Evolutionary conservation across 768 basidiomycete species (phyloP).

Genomic region (Termitomyces sp.): DNA sequence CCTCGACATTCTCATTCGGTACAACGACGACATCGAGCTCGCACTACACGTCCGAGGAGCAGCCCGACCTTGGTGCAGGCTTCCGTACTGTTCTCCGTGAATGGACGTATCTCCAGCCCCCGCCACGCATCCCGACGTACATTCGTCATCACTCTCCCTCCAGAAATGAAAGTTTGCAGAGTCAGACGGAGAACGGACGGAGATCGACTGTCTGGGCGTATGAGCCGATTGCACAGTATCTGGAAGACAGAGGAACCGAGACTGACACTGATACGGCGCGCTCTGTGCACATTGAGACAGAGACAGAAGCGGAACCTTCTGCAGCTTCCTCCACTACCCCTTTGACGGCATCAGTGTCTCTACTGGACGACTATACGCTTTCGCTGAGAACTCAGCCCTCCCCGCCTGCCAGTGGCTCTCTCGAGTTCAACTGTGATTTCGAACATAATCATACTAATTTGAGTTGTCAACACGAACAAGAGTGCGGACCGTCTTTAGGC

Average conservation of each 20-base stretch:
- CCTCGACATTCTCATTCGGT: not conserved
- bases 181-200: slow-evolving; percentile 13
- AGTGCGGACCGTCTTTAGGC: slow-evolving; percentile 61
- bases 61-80: slow-evolving; percentile 63
- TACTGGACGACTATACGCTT: slow-evolving; percentile 7
- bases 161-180: slow-evolving; percentile 1
- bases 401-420: not conserved
- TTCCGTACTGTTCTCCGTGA: slow-evolving; percentile 70
- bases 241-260: slow-evolving; percentile 19
- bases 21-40: slow-evolving; percentile 20
- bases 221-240: slow-evolving; percentile 52
- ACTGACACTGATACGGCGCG: slow-evolving; percentile 32
- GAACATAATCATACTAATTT: not conserved
- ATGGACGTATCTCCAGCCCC: slow-evolving; percentile 49
- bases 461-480: slow-evolving; percentile 8
- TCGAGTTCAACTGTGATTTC: slow-evolving; percentile 1
- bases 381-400: slow-evolving; percentile 13
- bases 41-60: slow-evolving; percentile 56
- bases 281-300: slow-evolving; percentile 31
- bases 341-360: not conserved
- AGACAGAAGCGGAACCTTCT: slow-evolving; percentile 14
- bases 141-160: slow-evolving; percentile 10
- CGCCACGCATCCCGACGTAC: slow-evolving; percentile 29
- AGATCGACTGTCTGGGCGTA: slow-evolving; percentile 67
- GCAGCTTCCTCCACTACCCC: not conserved